Percentiles rank a stretch among this genome's conserved stretches.
Conservation (phyloP, 768 basidiomycete genomes). For the Mycena capillaripes region DNA sequence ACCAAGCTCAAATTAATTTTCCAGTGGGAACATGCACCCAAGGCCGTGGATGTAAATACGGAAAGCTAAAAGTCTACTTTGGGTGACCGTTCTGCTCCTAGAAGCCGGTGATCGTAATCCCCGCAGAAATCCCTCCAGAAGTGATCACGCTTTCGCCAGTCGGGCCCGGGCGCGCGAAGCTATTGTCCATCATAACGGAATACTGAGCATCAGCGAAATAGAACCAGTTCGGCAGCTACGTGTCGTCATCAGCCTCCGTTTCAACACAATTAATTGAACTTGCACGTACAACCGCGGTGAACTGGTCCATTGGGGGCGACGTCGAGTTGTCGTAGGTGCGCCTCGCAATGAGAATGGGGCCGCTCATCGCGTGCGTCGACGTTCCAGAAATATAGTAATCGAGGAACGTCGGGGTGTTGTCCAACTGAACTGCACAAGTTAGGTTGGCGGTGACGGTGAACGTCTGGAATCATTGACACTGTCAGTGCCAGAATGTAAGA, state of each 20-base stretch:
- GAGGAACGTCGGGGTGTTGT: slow-evolving; percentile 33
- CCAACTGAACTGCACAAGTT: slow-evolving; percentile 33
- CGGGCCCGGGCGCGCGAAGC: slow-evolving; percentile 27
- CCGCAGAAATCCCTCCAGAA: slow-evolving; percentile 7
- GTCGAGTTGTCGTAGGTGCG: slow-evolving; percentile 26
- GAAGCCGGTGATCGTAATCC: slow-evolving; percentile 27
- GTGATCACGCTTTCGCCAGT: slow-evolving; percentile 26
- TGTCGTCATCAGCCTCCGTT: neutral
- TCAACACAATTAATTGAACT: neutral
- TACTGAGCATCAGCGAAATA: slow-evolving; percentile 23
- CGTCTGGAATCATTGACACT: too few relatives aligned
- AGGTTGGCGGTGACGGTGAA: slow-evolving; percentile 31
- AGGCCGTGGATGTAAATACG: too few relatives aligned
- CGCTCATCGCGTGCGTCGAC: neutral
- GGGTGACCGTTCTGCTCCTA: neutral
- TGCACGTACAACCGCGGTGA: slow-evolving; percentile 19
- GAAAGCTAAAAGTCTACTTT: too few relatives aligned
- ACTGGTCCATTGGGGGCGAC: slow-evolving; percentile 21
- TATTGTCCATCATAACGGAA: slow-evolving; percentile 12
- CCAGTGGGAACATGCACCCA: too few relatives aligned
- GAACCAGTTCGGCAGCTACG: slow-evolving; percentile 32
- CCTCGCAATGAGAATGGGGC: slow-evolving; percentile 28
- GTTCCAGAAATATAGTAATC: slow-evolving; percentile 27
- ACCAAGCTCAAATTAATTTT: too few relatives aligned
- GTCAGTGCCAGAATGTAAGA: neutral